phyloP scores from a whole-genome alignment of 202 grass and related monocot species.

The Setaria viridis region DNA sequence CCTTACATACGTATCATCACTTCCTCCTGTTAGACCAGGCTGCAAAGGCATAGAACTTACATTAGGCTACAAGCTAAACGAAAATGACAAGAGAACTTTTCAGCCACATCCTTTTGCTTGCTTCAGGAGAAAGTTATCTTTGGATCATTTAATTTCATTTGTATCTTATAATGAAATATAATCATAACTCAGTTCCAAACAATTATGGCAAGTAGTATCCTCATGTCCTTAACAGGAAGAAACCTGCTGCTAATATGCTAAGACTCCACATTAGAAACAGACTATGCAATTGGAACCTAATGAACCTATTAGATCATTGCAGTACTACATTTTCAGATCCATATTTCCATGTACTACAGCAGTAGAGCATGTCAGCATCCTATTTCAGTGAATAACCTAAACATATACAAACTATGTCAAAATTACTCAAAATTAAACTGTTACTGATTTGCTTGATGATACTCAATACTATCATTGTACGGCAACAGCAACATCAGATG shows the following conservation, averaged over 20 bases:
- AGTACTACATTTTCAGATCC: background rate
- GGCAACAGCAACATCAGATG: background rate
- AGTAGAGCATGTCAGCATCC: background rate
- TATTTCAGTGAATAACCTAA: background rate
- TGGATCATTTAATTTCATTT: background rate
- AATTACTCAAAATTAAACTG: constrained; percentile 8
- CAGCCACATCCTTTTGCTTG: background rate
- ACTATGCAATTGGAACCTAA: constrained; percentile 21
- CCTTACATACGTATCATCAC: constrained; percentile 94
- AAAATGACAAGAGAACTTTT: background rate
- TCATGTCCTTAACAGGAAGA: background rate
- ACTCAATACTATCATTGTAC: background rate
- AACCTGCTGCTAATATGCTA: constrained; percentile 2
- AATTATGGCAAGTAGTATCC: background rate
- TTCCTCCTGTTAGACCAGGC: constrained; percentile 93
- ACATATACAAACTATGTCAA: background rate
- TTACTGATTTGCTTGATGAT: background rate
- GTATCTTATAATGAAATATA: background rate
- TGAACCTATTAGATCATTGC: background rate
- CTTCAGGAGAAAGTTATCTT: background rate
- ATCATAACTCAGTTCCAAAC: background rate
- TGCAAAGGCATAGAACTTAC: constrained; percentile 45
- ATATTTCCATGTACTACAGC: background rate
- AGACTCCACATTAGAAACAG: constrained; percentile 25
- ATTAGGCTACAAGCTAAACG: background rate